These are phyloP conservation scores for Limnomonas spitsbergensis DNA, from an alignment of 139 green algal species.

Conservation along the genomic window DNA sequence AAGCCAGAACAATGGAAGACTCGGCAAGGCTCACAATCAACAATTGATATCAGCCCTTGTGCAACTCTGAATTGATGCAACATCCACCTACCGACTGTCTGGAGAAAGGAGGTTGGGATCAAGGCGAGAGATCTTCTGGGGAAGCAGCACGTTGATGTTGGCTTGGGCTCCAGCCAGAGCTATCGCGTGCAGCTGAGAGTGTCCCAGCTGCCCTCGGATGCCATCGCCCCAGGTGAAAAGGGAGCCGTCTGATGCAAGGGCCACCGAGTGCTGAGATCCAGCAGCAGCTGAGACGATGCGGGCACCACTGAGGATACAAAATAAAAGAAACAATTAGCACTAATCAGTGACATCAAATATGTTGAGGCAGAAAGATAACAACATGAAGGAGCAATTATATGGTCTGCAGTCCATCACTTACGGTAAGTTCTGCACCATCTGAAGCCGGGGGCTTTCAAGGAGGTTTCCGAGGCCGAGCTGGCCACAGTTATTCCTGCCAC, in stretches of 20 bases:
- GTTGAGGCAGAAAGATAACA: neutral
- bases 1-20: too few relatives aligned
- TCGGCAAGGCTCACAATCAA: neutral
- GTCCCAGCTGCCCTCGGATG: slow-evolving; percentile 64
- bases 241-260: slow-evolving; percentile 68
- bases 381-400: neutral
- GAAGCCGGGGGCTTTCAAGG: slow-evolving; percentile 33
- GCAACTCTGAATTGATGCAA: neutral
- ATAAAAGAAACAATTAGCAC: too few relatives aligned
- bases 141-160: slow-evolving; percentile 35
- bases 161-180: slow-evolving; percentile 12
- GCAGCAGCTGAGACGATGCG: slow-evolving; percentile 64
- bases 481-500: slow-evolving; percentile 62
- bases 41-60: neutral
- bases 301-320: slow-evolving; percentile 28
- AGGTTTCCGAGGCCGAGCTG: slow-evolving; percentile 65
- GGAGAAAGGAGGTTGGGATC: slow-evolving; percentile 54
- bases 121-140: slow-evolving; percentile 57
- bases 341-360: too few relatives aligned
- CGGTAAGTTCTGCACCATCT: slow-evolving; percentile 20
- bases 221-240: slow-evolving; percentile 77
- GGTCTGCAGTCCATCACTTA: neutral
- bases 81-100: slow-evolving; percentile 37
- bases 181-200: slow-evolving; percentile 46
- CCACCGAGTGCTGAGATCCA: slow-evolving; percentile 68